Evolutionary conservation across 2,329 filamentous ascomycete genomes (phyloP).

Genomic region (Endocalyx cinctus): DNA sequence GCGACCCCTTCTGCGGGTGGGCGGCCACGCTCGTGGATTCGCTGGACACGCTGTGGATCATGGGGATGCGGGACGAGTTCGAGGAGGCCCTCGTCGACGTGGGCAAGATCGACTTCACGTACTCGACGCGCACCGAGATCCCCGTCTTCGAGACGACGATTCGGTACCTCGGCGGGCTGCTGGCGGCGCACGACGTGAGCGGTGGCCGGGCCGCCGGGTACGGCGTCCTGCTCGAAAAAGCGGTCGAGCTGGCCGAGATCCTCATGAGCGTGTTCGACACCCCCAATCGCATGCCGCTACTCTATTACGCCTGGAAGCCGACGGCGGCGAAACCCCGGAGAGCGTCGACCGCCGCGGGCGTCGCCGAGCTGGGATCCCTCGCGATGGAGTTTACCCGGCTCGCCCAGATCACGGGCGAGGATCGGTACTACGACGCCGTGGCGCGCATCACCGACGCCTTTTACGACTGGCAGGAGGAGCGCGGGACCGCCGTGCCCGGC

Average conservation of each 20-base stretch:
- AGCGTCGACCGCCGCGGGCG: constrained; percentile 50
- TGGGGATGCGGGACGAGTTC: constrained; percentile 65
- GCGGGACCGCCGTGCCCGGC: constrained; percentile 65
- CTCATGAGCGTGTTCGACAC: constrained; percentile 75
- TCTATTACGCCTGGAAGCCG: constrained; percentile 76
- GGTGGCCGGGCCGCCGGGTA: constrained; percentile 54
- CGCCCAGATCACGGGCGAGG: constrained; percentile 74
- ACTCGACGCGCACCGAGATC: constrained; percentile 57
- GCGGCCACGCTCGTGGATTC: constrained; percentile 64
- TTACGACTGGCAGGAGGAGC: constrained; percentile 67
- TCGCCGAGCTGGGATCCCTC: constrained; percentile 74
- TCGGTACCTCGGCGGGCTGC: constrained; percentile 79
- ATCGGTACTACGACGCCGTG: constrained; percentile 86
- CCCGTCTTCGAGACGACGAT: constrained; percentile 94
- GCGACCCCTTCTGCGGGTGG: constrained; percentile 82
- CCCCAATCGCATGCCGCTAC: constrained; percentile 85
- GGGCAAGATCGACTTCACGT: constrained; percentile 74
- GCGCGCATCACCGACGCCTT: constrained; percentile 80
- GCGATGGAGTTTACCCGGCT: constrained; percentile 86
- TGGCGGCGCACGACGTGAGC: constrained; percentile 84
- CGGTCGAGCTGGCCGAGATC: constrained; percentile 67
- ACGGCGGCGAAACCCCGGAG: constrained; percentile 57
- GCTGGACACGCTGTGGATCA: constrained; percentile 69
- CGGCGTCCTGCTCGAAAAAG: constrained; percentile 62
- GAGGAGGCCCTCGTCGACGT: constrained; percentile 54